These are phyloP conservation scores for Flaveria floridana DNA, from an alignment of 140 eudicot species.

Conservation along the genomic window DNA sequence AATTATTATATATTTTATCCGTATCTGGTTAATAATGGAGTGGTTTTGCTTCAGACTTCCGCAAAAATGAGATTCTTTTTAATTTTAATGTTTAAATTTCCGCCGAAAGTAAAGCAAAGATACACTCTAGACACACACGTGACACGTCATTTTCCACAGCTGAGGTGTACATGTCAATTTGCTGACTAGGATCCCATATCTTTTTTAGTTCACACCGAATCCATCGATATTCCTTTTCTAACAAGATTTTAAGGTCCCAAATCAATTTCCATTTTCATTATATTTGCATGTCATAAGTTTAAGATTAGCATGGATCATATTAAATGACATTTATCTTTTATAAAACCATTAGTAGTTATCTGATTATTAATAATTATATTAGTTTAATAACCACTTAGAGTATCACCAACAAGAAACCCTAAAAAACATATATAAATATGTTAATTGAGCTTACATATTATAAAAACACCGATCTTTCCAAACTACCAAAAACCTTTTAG, in stretches of 20 bases:
- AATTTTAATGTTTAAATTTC: constrained; percentile 6
- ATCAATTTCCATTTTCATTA: not conserved
- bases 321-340: not conserved
- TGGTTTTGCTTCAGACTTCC: constrained; percentile 23
- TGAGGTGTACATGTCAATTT: constrained; percentile 18
- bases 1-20: too few relatives aligned
- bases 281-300: not conserved
- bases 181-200: constrained; percentile 30
- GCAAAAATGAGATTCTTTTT: constrained; percentile 22
- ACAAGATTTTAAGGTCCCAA: constrained; percentile 1
- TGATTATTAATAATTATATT: too few relatives aligned
- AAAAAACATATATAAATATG: too few relatives aligned
- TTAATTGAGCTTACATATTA: too few relatives aligned
- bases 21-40: not conserved
- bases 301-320: not conserved
- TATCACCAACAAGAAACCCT: too few relatives aligned
- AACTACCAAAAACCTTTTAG: too few relatives aligned
- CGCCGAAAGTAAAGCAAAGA: constrained; percentile 35
- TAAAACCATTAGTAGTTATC: too few relatives aligned
- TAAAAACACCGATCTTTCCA: too few relatives aligned
- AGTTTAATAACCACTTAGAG: too few relatives aligned
- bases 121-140: constrained; percentile 12
- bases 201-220: constrained; percentile 5
- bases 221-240: not conserved
- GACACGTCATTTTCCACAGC: constrained; percentile 30